Evolutionary conservation across 352 stramenopile species (phyloP).

Genomic region (Blastocystis sp.): DNA sequence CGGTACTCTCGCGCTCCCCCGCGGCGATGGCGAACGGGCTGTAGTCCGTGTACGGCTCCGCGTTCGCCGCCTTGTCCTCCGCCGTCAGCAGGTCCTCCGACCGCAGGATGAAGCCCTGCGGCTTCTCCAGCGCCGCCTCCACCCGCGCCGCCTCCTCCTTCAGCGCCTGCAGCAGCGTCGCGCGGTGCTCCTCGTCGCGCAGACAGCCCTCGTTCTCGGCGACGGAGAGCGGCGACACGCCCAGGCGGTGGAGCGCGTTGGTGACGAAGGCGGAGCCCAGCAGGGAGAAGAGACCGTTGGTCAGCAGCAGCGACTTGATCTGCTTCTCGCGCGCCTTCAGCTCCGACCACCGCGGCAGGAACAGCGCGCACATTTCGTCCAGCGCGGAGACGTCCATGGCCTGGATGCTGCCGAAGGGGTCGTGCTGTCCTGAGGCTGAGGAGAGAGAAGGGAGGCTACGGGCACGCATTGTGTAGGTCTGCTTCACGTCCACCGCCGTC

Average conservation of each 20-base stretch:
- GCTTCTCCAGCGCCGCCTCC: neutral
- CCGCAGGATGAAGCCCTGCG: slow-evolving; percentile 22
- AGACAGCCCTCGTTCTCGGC: neutral
- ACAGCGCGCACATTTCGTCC: slow-evolving; percentile 73
- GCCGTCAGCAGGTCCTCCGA: neutral
- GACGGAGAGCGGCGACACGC: too few species aligned
- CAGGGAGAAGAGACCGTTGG: slow-evolving; percentile 30
- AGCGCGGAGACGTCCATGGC: slow-evolving; percentile 71
- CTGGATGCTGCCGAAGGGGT: slow-evolving; percentile 70
- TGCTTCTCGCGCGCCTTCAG: neutral
- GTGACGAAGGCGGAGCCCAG: neutral
- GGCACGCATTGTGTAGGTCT: slow-evolving; percentile 77
- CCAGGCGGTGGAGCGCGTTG: neutral
- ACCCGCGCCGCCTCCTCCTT: slow-evolving; percentile 1
- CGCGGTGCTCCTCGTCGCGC: neutral
- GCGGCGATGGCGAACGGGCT: slow-evolving; percentile 9
- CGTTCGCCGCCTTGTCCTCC: neutral
- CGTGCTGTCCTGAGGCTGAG: slow-evolving; percentile 71
- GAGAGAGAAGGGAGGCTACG: neutral
- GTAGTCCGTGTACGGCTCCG: slow-evolving; percentile 42
- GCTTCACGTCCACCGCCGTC: slow-evolving; percentile 82
- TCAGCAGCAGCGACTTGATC: neutral
- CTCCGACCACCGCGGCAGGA: slow-evolving; percentile 69
- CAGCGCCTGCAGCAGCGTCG: neutral
- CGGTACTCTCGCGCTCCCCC: neutral